Percentiles rank a stretch among this genome's conserved stretches.
Conservation (phyloP, 108 stramenopile species). For the Cyclotella atomus region DNA sequence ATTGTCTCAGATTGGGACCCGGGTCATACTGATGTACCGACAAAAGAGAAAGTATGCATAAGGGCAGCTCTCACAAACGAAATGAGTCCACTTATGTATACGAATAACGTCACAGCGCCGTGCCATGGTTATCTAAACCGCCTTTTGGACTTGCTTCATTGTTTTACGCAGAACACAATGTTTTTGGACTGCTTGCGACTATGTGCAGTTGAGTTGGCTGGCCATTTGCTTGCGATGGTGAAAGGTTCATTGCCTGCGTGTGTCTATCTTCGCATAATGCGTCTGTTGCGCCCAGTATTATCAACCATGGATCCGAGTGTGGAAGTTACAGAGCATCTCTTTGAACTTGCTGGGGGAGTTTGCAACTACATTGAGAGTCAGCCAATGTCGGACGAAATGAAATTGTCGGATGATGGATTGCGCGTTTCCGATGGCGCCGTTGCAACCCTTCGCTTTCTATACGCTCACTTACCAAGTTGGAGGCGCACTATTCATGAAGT, state of each 20-base stretch:
- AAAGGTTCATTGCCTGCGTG: slow-evolving; percentile 31
- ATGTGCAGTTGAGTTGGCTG: slow-evolving; percentile 4
- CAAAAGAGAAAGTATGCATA: background rate
- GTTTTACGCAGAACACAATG: no score
- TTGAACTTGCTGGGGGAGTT: slow-evolving; percentile 54
- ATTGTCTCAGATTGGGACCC: slow-evolving; percentile 29
- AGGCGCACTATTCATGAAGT: slow-evolving; percentile 22
- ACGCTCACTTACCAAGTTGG: slow-evolving; percentile 39
- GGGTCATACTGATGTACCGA: background rate
- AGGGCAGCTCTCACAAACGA: background rate
- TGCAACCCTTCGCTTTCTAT: slow-evolving; percentile 65
- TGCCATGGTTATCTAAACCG: slow-evolving; percentile 15
- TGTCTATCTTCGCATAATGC: slow-evolving; percentile 58
- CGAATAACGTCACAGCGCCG: slow-evolving; percentile 2
- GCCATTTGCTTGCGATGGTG: background rate
- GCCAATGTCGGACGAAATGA: slow-evolving; percentile 15
- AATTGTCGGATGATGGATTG: slow-evolving; percentile 23
- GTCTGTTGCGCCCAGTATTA: slow-evolving; percentile 60
- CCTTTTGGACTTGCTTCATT: slow-evolving; percentile 21
- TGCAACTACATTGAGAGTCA: slow-evolving; percentile 8
- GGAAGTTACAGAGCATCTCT: slow-evolving; percentile 47
- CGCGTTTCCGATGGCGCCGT: slow-evolving; percentile 32
- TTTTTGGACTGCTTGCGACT: no score
- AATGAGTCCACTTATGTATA: background rate
- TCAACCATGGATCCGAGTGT: slow-evolving; percentile 28